These are phyloP conservation scores for Ambispora gerdemannii DNA, from an alignment of 192 early-diverging fungal species.

Conservation along the genomic window DNA sequence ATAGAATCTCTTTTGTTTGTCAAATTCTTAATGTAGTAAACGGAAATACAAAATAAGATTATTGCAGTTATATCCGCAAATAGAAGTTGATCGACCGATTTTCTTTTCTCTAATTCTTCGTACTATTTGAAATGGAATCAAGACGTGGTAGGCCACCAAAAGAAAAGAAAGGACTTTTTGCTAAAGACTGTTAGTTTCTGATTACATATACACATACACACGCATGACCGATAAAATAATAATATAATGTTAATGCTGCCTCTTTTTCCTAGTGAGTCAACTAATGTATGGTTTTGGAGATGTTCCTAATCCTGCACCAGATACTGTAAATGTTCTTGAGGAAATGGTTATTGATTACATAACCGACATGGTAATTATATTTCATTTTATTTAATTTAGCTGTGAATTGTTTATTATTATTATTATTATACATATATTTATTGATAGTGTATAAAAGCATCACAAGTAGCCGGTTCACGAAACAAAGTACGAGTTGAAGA, in stretches of 20 bases:
- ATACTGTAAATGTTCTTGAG: slow-evolving; percentile 79
- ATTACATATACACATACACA: background rate
- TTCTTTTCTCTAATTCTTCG: background rate
- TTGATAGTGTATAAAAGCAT: slow-evolving; percentile 55
- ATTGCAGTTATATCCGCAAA: no score
- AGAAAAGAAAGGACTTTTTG: slow-evolving; percentile 33
- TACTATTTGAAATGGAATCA: background rate
- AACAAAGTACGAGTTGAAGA: slow-evolving; percentile 70
- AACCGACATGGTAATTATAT: slow-evolving; percentile 64
- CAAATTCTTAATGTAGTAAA: no score
- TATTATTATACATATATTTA: no score
- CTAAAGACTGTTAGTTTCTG: slow-evolving; percentile 44
- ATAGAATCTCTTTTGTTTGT: no score
- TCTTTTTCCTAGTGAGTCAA: slow-evolving; percentile 48
- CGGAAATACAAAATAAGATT: no score
- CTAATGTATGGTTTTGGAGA: slow-evolving; percentile 91
- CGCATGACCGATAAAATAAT: background rate
- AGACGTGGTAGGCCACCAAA: slow-evolving; percentile 8
- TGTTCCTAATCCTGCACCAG: slow-evolving; percentile 66
- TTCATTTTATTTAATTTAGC: background rate
- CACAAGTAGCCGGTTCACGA: slow-evolving; percentile 47
- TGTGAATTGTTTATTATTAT: no score
- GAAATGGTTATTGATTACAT: slow-evolving; percentile 76
- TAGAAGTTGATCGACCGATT: no score
- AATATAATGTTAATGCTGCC: background rate